Base-by-base conservation (phyloP, 2,329 filamentous ascomycete species). In the Penicillium sp. region DNA sequence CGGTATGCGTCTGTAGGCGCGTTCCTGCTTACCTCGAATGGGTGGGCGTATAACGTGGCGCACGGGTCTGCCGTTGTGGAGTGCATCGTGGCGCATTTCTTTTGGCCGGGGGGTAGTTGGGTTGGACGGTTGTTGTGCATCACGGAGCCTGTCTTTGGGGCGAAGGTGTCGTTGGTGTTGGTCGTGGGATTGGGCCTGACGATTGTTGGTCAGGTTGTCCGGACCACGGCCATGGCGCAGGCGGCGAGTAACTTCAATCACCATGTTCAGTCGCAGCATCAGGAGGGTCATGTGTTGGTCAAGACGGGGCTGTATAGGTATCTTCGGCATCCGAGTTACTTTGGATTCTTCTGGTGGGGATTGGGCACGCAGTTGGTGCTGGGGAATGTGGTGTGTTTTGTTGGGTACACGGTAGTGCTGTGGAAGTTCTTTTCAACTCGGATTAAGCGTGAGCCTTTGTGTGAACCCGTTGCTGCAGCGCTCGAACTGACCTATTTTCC, bases 271-370 rank as follows among this genome's bases (percentile, higher is more conserved):
- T 86, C 78, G 47, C 76, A 85, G 63, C 86, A 82, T 62, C 89
- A 87, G 69, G 83, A 87, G 4, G 86, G 86, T 1, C 95, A 99
- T 75, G 82, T 82, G 49, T 83, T 99, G n/a, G 90, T 99, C 2
- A 96, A 90, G 0, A 81, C 81, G 31, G 95, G 95, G 0, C 79
- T 98, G 37, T 99, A 98, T 75, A 79, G 81, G 7, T 75, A 84
- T 47, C 79, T 96, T 54, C 82, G 95, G 25, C 95, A 99, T 76
- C 95, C 95, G 12, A 90, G 90, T 60, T 99, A 99, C 78, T 97
- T 98, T 79, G 95, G 94, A 3, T 99, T 97, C 80, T 99, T 96
- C 77, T 98, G 92, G 88, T 99, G 94, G 94, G 92, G 91, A 0
- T 72, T 98, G n/a, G 95, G 95, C 5, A 96, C 93, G 12, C 95